A percentile compares a stretch with the other conserved stretches of the same genome.
These are phyloP conservation scores for Corylus heterophylla DNA, from an alignment of 306 rosid species.

Conservation along the genomic window DNA sequence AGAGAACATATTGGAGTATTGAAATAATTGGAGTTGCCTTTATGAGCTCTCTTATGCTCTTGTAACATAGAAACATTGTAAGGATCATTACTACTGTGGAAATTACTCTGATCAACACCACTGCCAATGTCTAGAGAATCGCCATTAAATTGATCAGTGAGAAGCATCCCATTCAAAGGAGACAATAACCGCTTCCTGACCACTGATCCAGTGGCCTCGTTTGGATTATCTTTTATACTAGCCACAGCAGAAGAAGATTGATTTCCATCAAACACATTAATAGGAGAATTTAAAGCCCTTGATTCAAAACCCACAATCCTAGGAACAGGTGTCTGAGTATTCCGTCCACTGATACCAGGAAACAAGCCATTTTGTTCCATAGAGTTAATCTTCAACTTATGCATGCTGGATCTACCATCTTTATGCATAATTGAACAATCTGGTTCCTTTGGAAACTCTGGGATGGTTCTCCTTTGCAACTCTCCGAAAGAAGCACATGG, in stretches of 20 bases:
- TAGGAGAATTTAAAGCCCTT: constrained; percentile 35
- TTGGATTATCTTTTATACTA: constrained; percentile 30
- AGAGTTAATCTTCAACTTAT: constrained; percentile 42
- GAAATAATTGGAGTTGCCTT: constrained; percentile 25
- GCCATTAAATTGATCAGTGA: constrained; percentile 45
- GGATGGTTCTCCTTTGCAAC: constrained; percentile 36
- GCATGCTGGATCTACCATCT: constrained; percentile 43
- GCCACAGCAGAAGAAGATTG: constrained; percentile 36
- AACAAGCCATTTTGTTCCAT: constrained; percentile 39
- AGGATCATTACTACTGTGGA: constrained; percentile 25
- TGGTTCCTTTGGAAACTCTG: constrained; percentile 45
- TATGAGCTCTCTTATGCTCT: constrained; percentile 56
- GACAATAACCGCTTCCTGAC: constrained; percentile 52
- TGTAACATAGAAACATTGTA: constrained; percentile 30
- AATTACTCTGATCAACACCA: constrained; percentile 34
- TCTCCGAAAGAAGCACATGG: constrained; percentile 36
- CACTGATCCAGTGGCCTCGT: constrained; percentile 34
- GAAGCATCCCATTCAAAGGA: constrained; percentile 57
- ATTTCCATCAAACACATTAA: constrained; percentile 35
- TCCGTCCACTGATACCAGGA: constrained; percentile 40
- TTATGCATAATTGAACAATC: constrained; percentile 29
- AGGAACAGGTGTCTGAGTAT: constrained; percentile 44
- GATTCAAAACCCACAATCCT: constrained; percentile 67
- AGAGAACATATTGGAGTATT: constrained; percentile 41
- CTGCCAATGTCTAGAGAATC: constrained; percentile 37